phyloP scores from a whole-genome alignment of 2,329 filamentous ascomycete species.

The Colletotrichum higginsianum region DNA sequence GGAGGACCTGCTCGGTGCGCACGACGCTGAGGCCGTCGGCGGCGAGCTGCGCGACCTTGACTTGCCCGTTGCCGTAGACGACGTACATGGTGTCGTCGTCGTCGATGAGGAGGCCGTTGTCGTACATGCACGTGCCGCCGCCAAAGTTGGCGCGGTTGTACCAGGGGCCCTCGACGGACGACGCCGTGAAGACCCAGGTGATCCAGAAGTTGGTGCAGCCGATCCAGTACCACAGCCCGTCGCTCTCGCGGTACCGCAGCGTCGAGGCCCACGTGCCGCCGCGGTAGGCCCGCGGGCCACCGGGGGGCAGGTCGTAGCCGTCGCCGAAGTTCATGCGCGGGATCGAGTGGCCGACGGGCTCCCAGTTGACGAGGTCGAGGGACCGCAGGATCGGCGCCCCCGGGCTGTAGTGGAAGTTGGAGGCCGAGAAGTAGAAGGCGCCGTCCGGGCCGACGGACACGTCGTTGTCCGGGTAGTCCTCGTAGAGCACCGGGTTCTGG shows the following conservation, averaged over 20 bases:
- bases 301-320: slow-evolving; percentile 61
- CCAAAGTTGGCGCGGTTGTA: slow-evolving; percentile 52
- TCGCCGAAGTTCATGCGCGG: slow-evolving; percentile 61
- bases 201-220: slow-evolving; percentile 66
- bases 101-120: slow-evolving; percentile 70
- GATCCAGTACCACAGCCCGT: slow-evolving; percentile 69
- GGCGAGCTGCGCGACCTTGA: slow-evolving; percentile 66
- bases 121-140: slow-evolving; percentile 67
- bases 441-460: slow-evolving; percentile 65
- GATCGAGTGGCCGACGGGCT: slow-evolving; percentile 61
- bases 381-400: slow-evolving; percentile 70
- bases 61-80: slow-evolving; percentile 64
- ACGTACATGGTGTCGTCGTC: slow-evolving; percentile 73
- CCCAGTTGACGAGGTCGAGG: slow-evolving; percentile 69
- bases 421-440: slow-evolving; percentile 69
- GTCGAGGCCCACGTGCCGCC: slow-evolving; percentile 71
- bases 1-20: slow-evolving; percentile 61
- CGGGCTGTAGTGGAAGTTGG: slow-evolving; percentile 70
- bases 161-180: slow-evolving; percentile 60
- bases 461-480: slow-evolving; percentile 70
- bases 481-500: slow-evolving; percentile 68
- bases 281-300: slow-evolving; percentile 61
- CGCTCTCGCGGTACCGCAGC: slow-evolving; percentile 65
- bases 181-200: slow-evolving; percentile 69
- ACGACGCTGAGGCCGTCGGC: slow-evolving; percentile 62